Evolutionary conservation across 1,139 yeast genomes (phyloP).

Genomic region (Insectozyma bohioensis): DNA sequence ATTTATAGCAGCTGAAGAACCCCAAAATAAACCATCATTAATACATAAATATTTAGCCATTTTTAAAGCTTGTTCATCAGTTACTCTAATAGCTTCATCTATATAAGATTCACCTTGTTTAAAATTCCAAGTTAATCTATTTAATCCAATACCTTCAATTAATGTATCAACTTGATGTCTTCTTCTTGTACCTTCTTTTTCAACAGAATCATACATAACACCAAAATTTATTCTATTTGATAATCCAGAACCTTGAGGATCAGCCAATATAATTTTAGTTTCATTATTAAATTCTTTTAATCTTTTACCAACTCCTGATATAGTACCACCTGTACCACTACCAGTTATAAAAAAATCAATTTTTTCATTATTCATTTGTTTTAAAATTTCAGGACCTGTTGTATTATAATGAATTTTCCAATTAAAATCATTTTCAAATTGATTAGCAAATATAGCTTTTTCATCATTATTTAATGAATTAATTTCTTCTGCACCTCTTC

Average conservation of each 20-base stretch:
- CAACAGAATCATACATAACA: constrained; percentile 89
- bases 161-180: constrained; percentile 95
- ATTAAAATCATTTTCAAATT: constrained; percentile 88
- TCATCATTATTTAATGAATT: constrained; percentile 39
- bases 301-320: constrained; percentile 79
- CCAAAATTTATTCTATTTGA: constrained; percentile 83
- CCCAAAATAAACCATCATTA: constrained; percentile 87
- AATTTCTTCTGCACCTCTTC: constrained; percentile 57
- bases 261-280: constrained; percentile 65
- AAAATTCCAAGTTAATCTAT: constrained; percentile 82
- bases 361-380: constrained; percentile 53
- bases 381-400: constrained; percentile 89
- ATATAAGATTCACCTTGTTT: constrained; percentile 65
- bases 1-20: constrained; percentile 88
- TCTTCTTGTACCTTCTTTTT: constrained; percentile 89
- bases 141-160: constrained; percentile 91
- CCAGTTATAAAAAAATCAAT: constrained; percentile 83
- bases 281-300: constrained; percentile 51
- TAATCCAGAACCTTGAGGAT: constrained; percentile 95
- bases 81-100: constrained; percentile 77
- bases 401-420: constrained; percentile 81
- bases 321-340: constrained; percentile 75
- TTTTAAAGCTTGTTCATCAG: constrained; percentile 74
- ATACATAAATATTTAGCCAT: constrained; percentile 86
- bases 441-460: constrained; percentile 86